Base-by-base conservation (phyloP, 208 protist genomes). In the Crithidia expoeki region DNA sequence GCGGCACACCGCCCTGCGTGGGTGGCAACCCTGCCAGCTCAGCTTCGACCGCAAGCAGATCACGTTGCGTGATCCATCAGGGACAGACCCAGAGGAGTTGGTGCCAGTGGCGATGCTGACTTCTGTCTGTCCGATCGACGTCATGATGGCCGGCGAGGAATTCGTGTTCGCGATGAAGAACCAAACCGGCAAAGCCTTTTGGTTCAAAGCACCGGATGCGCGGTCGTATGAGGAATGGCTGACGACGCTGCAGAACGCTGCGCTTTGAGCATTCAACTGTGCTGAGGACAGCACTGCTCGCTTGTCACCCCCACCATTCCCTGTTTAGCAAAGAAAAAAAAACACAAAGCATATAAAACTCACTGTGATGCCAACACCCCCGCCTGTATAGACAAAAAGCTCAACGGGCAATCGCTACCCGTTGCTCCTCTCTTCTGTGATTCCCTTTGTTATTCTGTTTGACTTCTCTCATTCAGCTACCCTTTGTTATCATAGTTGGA, bases 91-190 rank as follows among this genome's bases (percentile, higher is more conserved):
- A 21, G 79, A 83, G 12, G 89, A 95, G 60, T 63, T 40, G 32
- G 75, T 93, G 52, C 72, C 84, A 19, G 74, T 90, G 14, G 38
- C 47, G n/a, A 81, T 86, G 1, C 68, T 95, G 17, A 95, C 89
- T 25, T 95, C 89, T 4, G 86, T 95, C n/a, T 95, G 89, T 60
- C 83, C 89, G 14, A 91, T 95, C 57, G 89, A 95, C 63, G 83
- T 81, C 17, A 49, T 65, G 34, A 95, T 93, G 49, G 80, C 89
- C 3, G 71, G 80, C 28, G 86, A 95, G 59, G 69, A 84, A 62
- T 95, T 84, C 38, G 87, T 95, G 38, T 93, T 95, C 57, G 89
- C 89, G 21, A 84, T 95, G 74, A 92, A 93, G 80, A 93, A 93
- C 52, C 84, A 92, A 46, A 86, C 83, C 0, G 87, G 87, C 3